Base-by-base conservation (phyloP, 306 rosid species). In the Mimosa pudica region DNA sequence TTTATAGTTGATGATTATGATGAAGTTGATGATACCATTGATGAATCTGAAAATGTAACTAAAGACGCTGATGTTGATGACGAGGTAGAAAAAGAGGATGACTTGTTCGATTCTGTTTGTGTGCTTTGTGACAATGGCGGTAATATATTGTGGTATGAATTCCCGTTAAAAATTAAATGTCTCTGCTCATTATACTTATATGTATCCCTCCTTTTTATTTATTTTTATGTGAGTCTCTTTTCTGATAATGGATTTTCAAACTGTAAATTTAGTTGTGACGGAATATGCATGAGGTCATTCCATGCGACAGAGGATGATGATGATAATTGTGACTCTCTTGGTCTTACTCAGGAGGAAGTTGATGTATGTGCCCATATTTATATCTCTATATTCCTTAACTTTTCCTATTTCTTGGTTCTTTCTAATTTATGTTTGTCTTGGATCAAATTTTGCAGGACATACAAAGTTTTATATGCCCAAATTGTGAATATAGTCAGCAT, bases 61-160 rank as follows among this genome's bases (percentile, higher is more conserved):
- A 89, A 89, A 61, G 92, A 57, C 72, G 85, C 77, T 65, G 83
- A 6, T 73, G 85, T 75, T 65, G 83, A 6, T 73, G 94, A 88
- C 68, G 96, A 89, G 68, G 82, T 89, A 14, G 86, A 89, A 81
- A 90, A 81, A 17, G 92, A 88, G 51, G 96, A 82, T 7, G 93
- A 76, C 2, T 78, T 91, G 78, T 95, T 89, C 85, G 98, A 92
- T 85, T 89, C 90, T 73, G 98, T 88, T 80, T 95, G 99, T 82
- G 88, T 94, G 1, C 44, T 95, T 79, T 95, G 99, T 89, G 99
- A 95, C 74, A 91, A 95, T 75, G 98, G 99, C 18, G 99, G 99
- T 16, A 41, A 78, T 1, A 84, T 95, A 33, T 58, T 91, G 78
- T 87, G 97, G 98, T 94, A 89, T 58, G 79, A 11, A 32, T 69